Percentiles rank a stretch among this genome's conserved stretches.
These are phyloP conservation scores for Tuber magnatum DNA, from an alignment of 495 filamentous ascomycete species.

Conservation along the genomic window DNA sequence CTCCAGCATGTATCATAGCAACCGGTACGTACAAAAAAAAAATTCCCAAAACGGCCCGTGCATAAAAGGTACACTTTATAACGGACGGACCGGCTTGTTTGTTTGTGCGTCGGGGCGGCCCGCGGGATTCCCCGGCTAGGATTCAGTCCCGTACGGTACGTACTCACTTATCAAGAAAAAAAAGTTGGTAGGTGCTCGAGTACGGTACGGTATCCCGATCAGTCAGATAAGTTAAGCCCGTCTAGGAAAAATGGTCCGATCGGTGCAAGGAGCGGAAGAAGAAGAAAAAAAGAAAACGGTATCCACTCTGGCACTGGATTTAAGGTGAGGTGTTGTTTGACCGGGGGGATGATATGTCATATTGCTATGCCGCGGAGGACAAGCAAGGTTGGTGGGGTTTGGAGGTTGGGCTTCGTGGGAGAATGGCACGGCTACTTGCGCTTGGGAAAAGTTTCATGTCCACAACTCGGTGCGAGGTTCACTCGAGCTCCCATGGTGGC, in stretches of 20 bases:
- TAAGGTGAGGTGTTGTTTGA: neutral
- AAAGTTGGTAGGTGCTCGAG: too few species aligned
- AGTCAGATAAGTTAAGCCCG: neutral
- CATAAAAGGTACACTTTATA: neutral
- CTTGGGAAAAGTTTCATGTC: neutral
- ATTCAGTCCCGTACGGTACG: neutral
- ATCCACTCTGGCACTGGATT: neutral
- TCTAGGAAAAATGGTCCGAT: neutral
- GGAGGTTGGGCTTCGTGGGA: neutral
- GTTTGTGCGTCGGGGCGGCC: neutral
- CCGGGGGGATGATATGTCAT: neutral
- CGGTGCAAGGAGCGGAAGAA: neutral
- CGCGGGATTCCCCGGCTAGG: neutral
- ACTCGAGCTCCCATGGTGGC: neutral
- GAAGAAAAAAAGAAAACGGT: neutral
- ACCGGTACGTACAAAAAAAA: neutral
- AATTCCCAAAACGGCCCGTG: neutral
- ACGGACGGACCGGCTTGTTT: neutral
- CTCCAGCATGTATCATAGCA: neutral
- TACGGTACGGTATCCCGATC: neutral
- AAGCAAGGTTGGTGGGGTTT: neutral
- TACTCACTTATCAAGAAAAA: neutral
- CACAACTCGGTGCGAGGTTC: neutral
- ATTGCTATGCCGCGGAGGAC: neutral
- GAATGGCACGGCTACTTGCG: neutral